These are phyloP conservation scores for Magnaporthiopsis incrustans DNA, from an alignment of 2,329 filamentous ascomycete species.

Conservation along the genomic window DNA sequence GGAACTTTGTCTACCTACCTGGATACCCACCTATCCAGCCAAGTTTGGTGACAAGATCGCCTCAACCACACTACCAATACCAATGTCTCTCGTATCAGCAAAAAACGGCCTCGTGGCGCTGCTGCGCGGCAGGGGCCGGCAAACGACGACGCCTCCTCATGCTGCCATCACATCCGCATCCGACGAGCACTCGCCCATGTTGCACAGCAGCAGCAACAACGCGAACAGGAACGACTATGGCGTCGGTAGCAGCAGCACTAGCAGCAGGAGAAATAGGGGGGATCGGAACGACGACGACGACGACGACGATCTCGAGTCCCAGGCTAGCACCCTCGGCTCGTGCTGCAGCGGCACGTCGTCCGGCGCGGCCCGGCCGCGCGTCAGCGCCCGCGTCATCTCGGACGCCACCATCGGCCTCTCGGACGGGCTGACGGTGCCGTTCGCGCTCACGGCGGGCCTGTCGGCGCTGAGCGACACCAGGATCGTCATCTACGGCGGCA, in stretches of 20 bases:
- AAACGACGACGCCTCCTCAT: not conserved
- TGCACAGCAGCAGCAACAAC: not conserved
- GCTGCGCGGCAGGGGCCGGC: not conserved
- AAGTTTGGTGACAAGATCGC: too few species aligned
- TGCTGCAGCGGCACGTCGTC: not conserved
- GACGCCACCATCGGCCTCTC: constrained; percentile 68
- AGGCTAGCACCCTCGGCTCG: constrained; percentile 3
- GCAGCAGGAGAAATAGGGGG: not conserved
- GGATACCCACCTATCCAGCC: too few species aligned
- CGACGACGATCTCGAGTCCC: constrained; percentile 9
- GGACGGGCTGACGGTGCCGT: constrained; percentile 69
- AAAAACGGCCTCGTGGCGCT: constrained; percentile 5
- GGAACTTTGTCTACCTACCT: too few species aligned
- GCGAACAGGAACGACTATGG: not conserved
- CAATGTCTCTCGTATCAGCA: constrained; percentile 5
- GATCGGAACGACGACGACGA: not conserved
- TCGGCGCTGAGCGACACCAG: constrained; percentile 52
- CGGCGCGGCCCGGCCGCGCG: constrained; percentile 1
- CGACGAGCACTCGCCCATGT: not conserved
- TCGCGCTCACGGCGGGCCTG: constrained; percentile 65
- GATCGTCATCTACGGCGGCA: constrained; percentile 60
- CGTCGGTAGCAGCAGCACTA: not conserved
- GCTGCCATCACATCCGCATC: too few species aligned
- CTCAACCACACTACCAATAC: not conserved
- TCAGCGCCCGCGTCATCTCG: constrained; percentile 37